These are phyloP conservation scores for Pisolithus microcarpus DNA, from an alignment of 768 basidiomycete genomes.

Conservation along the genomic window DNA sequence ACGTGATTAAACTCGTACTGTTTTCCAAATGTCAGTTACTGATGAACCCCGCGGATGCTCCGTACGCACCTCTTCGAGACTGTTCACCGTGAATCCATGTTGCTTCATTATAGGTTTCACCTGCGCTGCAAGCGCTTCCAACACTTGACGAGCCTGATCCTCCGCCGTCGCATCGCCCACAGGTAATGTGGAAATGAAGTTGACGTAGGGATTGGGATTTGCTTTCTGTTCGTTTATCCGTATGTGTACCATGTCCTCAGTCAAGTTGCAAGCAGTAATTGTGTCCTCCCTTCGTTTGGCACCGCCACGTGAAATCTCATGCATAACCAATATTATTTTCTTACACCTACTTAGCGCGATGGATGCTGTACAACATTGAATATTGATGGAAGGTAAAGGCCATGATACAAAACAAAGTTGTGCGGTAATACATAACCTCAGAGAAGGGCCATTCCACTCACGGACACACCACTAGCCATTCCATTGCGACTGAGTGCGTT, in stretches of 20 bases:
- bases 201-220: constrained; percentile 71
- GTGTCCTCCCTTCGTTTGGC: no score
- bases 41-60: not conserved
- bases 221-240: constrained; percentile 61
- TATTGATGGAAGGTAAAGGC: no score
- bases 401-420: not conserved
- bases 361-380: no score
- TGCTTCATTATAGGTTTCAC: constrained; percentile 78
- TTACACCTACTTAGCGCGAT: no score
- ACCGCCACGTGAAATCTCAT: no score
- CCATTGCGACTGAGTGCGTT: constrained; percentile 38
- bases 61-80: constrained; percentile 67
- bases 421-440: not conserved
- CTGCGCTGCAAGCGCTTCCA: constrained; percentile 77
- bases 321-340: no score
- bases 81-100: constrained; percentile 70
- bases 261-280: not conserved
- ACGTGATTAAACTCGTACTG: constrained; percentile 76
- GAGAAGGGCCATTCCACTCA: constrained; percentile 2
- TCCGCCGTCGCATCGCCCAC: constrained; percentile 34
- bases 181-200: constrained; percentile 64
- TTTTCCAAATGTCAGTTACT: not conserved
- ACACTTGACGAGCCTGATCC: constrained; percentile 62
- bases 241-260: constrained; percentile 56
- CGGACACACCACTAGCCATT: constrained; percentile 11